phyloP scores from a whole-genome alignment of 495 filamentous ascomycete species.

The Pseudomonodictys pantanalensis region DNA sequence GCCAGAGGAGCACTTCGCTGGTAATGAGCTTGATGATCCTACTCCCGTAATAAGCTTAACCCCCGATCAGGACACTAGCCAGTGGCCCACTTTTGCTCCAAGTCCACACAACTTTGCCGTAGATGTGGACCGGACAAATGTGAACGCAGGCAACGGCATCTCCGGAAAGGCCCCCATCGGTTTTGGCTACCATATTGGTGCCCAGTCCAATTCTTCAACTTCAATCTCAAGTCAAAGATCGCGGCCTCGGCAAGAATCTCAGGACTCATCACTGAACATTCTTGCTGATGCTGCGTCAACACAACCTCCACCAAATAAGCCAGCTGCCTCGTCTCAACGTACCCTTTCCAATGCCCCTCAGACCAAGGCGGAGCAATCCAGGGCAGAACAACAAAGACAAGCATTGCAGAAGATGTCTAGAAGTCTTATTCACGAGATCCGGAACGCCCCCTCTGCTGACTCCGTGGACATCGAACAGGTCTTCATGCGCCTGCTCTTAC shows the following conservation, averaged over 20 bases:
- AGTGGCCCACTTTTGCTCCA: slow-evolving; percentile 23
- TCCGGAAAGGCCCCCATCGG: neutral
- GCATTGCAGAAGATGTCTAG: slow-evolving; percentile 27
- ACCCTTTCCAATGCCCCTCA: slow-evolving; percentile 26
- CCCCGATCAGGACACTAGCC: slow-evolving; percentile 20
- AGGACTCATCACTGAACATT: slow-evolving; percentile 4
- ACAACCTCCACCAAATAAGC: slow-evolving; percentile 1
- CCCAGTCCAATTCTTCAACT: neutral
- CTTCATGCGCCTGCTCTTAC: slow-evolving; percentile 11
- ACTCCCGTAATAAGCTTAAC: slow-evolving; percentile 27
- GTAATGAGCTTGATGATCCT: slow-evolving; percentile 26
- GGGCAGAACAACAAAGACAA: slow-evolving; percentile 27
- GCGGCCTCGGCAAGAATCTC: neutral
- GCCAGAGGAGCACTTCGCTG: slow-evolving; percentile 16
- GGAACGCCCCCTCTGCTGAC: slow-evolving; percentile 3
- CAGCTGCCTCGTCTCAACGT: neutral
- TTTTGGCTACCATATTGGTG: neutral
- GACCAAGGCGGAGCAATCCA: slow-evolving; percentile 35
- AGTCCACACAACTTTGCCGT: slow-evolving; percentile 18
- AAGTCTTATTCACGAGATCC: slow-evolving; percentile 16
- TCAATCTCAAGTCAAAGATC: neutral
- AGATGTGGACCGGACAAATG: slow-evolving; percentile 21
- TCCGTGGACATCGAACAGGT: slow-evolving; percentile 17
- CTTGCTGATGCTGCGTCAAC: slow-evolving; percentile 13
- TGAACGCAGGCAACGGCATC: neutral